phyloP scores from a whole-genome alignment of 1,139 yeast genomes.

The Blastobotrys elegans region DNA sequence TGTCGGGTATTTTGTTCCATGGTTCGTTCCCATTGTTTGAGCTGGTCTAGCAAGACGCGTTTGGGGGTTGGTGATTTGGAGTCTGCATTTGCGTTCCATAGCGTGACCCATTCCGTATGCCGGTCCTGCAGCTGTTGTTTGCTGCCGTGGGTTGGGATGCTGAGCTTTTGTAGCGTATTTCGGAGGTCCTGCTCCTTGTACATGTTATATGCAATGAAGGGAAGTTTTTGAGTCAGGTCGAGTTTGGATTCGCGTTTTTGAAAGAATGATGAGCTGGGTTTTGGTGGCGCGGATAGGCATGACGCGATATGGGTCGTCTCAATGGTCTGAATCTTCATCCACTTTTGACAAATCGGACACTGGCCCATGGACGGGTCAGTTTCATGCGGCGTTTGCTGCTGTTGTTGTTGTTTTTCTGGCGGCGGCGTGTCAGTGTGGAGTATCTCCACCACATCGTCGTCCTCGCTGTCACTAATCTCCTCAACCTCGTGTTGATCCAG shows the following conservation, averaged over 20 bases:
- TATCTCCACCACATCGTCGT: not conserved
- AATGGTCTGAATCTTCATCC: conserved; percentile 52
- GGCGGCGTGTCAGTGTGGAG: not conserved
- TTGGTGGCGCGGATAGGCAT: conserved; percentile 41
- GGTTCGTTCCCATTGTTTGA: conserved; percentile 62
- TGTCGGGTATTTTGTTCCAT: conserved; percentile 8
- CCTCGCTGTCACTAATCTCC: not conserved
- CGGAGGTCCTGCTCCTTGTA: conserved; percentile 50
- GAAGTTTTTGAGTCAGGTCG: conserved; percentile 13
- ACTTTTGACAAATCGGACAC: conserved; percentile 68
- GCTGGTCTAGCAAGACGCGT: conserved; percentile 47
- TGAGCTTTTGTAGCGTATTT: conserved; percentile 50
- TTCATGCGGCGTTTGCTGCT: no score
- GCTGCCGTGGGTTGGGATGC: conserved; percentile 59
- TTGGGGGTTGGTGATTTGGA: conserved; percentile 62
- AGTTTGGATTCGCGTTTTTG: conserved; percentile 11
- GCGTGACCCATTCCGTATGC: conserved; percentile 69
- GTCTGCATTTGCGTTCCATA: conserved; percentile 82
- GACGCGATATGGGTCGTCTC: conserved; percentile 67
- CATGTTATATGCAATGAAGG: conserved; percentile 15
- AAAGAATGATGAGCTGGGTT: conserved; percentile 4
- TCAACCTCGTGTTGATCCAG: not conserved
- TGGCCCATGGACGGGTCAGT: conserved; percentile 17
- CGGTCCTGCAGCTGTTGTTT: conserved; percentile 61
- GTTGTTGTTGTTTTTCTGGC: not conserved